Evolutionary conservation across 208 protist genomes (phyloP).

Genomic region (Leishmania martiniquensis): DNA sequence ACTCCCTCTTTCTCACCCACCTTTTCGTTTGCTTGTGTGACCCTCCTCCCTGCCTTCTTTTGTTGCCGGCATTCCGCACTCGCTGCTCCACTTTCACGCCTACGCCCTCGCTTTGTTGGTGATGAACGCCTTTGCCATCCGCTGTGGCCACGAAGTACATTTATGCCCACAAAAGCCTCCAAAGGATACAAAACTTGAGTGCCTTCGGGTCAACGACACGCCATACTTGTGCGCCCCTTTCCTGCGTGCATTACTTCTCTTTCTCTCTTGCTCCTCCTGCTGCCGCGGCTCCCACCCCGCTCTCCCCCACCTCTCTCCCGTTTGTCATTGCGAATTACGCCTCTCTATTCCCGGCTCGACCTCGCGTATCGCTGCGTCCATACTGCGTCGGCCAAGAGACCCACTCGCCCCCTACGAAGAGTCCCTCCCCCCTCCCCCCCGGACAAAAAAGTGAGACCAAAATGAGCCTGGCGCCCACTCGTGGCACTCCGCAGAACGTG

Average conservation of each 20-base stretch:
- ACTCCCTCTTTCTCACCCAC: not conserved
- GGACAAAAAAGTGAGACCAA: not conserved
- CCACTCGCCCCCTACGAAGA: not conserved
- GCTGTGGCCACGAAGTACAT: not conserved
- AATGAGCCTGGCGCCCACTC: slow-evolving; percentile 6
- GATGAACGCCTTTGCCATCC: not conserved
- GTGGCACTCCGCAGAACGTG: not conserved
- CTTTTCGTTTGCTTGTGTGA: not conserved
- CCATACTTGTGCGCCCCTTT: not conserved
- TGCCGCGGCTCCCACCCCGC: not conserved
- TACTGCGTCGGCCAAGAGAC: not conserved
- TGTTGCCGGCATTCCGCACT: not conserved
- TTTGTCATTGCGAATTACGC: not conserved
- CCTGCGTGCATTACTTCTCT: slow-evolving; percentile 2
- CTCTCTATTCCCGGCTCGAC: not conserved
- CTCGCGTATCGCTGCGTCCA: not conserved
- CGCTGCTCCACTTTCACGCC: not conserved
- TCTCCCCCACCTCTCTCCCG: not conserved
- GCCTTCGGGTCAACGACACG: not conserved
- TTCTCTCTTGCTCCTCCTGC: slow-evolving; percentile 10
- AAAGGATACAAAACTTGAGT: not conserved
- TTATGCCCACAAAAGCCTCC: not conserved
- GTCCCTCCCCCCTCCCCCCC: not conserved
- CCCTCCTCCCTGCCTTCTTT: not conserved
- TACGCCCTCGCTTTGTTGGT: not conserved